A percentile compares a stretch with the other conserved stretches of the same genome.
Conservation (phyloP, 345 rosid species). For the Eucalyptus regnans region DNA sequence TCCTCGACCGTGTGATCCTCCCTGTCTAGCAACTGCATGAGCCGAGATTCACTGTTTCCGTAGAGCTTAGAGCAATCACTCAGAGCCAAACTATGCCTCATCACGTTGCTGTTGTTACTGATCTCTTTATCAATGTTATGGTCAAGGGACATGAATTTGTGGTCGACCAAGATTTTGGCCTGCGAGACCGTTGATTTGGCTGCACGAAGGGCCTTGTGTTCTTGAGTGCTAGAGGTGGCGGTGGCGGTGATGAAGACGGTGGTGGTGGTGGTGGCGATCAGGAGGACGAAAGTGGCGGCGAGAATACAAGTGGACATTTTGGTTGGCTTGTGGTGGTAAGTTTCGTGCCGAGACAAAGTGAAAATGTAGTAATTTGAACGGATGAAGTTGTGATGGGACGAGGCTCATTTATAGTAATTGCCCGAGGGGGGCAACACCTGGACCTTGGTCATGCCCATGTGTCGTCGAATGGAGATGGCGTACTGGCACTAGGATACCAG, state of each 20-base stretch:
- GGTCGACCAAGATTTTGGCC: not conserved
- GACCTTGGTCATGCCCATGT: not conserved
- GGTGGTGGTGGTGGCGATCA: not conserved
- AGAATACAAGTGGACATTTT: not conserved
- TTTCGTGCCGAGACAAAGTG: not conserved
- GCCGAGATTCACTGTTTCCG: slow-evolving; percentile 34
- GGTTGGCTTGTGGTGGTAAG: not conserved
- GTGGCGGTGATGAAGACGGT: not conserved
- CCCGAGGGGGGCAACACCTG: not conserved
- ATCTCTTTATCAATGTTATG: not conserved
- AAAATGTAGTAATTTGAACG: not conserved
- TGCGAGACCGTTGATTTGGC: not conserved
- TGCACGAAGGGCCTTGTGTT: not conserved
- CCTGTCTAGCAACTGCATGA: slow-evolving; percentile 14
- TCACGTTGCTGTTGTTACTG: not conserved
- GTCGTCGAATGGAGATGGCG: not conserved
- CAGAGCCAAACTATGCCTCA: not conserved
- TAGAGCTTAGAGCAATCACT: slow-evolving; percentile 44
- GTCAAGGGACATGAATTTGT: not conserved
- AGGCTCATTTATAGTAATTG: not conserved
- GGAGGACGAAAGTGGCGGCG: not conserved
- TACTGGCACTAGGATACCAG: not conserved
- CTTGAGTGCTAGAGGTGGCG: not conserved
- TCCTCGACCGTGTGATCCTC: slow-evolving; percentile 24
- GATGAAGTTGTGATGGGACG: not conserved